Evolutionary conservation across 345 rosid species (phyloP), one percentile per base, ranked within the genome.

Genomic region (Euphorbia pulcherrima): DNA sequence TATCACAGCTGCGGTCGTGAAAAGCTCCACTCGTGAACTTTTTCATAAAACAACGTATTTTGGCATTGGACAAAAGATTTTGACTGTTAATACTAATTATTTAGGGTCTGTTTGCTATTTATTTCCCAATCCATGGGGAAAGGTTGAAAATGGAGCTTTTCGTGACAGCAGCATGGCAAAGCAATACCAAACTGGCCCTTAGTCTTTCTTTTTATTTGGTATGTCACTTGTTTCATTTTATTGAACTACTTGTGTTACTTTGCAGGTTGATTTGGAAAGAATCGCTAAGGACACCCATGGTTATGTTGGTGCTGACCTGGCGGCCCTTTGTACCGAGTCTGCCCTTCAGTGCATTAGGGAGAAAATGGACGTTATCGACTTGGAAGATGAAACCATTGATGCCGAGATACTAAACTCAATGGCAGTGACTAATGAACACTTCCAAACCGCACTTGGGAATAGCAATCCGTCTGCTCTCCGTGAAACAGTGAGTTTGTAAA

Each of bases 261-360:
- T 77, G 62, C 80, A 92, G 96, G 98, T 90, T 39, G 98, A 93
- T 82, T 66, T 93, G 48, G 98, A 93, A 79, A 90, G 84, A 78
- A 93, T 93, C 64, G 69, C 94, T 21, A 89, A 90, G 80, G 87
- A 90, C 69, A 90, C 97, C 1, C 98, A 93, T 76, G 98, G 98
- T 46, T 93, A 88, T 81, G 98, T 93, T 80, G 98, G 97, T 76
- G 96, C 97, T 76, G 98, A 93, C 75, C 89, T 93, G 55, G 98
- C 97, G 28, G 98, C 98, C 40, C 83, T 93, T 5, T 93, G 98
- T 71, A 90, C 98, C 18, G 98, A 93, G 78, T 92, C 97, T 76
- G 98, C 97, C 20, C 93, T 93, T 73, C 98, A 93, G 74, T 93
- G 98, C 83, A 93, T 93, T 62, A 82, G 98, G 72, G 98, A 92